Conservation (phyloP, 2,329 filamentous ascomycete genomes). For the Cladobotryum mycophilum region DNA sequence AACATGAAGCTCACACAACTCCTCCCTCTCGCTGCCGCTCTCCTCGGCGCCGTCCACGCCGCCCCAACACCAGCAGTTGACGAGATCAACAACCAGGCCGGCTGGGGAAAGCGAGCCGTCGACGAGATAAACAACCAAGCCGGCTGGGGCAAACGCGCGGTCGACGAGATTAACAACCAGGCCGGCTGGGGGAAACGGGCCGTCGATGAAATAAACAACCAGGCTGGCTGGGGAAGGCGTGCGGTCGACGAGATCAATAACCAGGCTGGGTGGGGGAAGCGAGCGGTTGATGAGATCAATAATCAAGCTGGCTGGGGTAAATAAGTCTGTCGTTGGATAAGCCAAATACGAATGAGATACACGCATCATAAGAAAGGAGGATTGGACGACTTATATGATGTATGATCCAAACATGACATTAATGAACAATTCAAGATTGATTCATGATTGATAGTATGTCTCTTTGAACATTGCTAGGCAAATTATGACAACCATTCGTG, state of each 20-base stretch:
- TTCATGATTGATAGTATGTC: too few relatives aligned
- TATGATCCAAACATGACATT: too few relatives aligned
- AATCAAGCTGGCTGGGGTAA: constrained; percentile 4
- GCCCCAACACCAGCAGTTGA: background rate
- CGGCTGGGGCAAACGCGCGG: background rate
- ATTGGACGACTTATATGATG: too few relatives aligned
- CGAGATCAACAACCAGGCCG: too few relatives aligned
- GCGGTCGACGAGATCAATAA: background rate
- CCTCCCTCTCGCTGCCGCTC: background rate
- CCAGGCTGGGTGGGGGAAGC: background rate
- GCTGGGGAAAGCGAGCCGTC: too few relatives aligned
- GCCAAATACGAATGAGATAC: too few relatives aligned
- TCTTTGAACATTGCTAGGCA: too few relatives aligned
- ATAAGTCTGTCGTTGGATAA: constrained; percentile 4
- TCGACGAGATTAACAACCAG: background rate
- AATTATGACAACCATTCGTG: too few relatives aligned
- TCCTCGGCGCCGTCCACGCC: constrained; percentile 5
- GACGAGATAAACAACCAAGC: too few relatives aligned
- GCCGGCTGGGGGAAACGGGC: background rate
- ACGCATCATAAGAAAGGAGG: too few relatives aligned
- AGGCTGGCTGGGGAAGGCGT: background rate
- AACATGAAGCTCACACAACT: constrained; percentile 5
- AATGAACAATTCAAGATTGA: too few relatives aligned
- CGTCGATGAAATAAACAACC: background rate
- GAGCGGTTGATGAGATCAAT: constrained; percentile 1